Percentiles rank a stretch among this genome's conserved stretches.
Conservation (phyloP, 768 basidiomycete species). For the Trametes cinnabarina region DNA sequence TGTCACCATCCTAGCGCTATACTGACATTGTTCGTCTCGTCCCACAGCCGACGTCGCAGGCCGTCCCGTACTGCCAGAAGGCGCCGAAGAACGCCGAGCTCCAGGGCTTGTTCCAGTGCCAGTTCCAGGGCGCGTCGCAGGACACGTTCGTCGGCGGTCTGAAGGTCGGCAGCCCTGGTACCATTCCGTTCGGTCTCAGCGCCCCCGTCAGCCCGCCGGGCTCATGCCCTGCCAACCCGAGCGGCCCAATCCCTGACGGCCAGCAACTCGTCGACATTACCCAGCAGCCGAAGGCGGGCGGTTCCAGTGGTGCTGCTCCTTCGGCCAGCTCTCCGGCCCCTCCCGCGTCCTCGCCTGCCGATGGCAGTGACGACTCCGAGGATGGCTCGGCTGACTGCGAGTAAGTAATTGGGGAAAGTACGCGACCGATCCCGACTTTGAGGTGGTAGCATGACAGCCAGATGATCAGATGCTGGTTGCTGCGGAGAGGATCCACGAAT, state of each 20-base stretch:
- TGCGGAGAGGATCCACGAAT: neutral
- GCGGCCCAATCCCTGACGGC: conserved; percentile 50
- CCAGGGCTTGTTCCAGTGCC: conserved; percentile 56
- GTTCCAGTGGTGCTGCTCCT: neutral
- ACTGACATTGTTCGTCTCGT: no score
- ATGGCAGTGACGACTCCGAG: neutral
- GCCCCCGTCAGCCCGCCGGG: conserved; percentile 44
- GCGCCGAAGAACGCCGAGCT: conserved; percentile 51
- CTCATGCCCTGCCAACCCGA: conserved; percentile 49
- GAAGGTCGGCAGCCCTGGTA: conserved; percentile 44
- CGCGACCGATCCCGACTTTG: no score
- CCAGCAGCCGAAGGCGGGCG: neutral
- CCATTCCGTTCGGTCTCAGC: conserved; percentile 49
- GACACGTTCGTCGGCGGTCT: conserved; percentile 45
- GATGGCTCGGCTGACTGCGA: neutral
- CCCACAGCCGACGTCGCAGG: conserved; percentile 20
- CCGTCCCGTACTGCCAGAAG: conserved; percentile 51
- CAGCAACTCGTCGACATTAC: conserved; percentile 33
- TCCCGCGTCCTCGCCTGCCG: neutral
- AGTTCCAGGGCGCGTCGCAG: conserved; percentile 46
- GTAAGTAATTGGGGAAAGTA: no score
- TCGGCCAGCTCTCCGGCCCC: neutral
- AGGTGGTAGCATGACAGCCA: neutral
- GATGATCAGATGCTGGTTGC: neutral
- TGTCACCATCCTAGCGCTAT: neutral